A percentile compares a stretch with the other conserved stretches of the same genome.
Conservation (phyloP, 805 yeast genomes). For the Wilhelminamyces savonicus region DNA sequence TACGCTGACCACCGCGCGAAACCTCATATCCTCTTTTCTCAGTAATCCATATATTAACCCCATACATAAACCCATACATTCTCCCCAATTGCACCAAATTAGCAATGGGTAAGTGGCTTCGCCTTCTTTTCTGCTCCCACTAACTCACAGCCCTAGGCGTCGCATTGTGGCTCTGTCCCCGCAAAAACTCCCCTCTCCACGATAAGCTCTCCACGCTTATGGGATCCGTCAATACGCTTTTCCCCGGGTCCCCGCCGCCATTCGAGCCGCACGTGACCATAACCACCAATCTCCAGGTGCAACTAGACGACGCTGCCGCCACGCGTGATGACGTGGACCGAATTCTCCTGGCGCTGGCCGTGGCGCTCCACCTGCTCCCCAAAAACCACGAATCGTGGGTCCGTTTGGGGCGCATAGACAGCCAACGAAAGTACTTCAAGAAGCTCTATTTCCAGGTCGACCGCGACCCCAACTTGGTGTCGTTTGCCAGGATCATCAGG, state of each 20-base stretch:
- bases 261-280: slow-evolving; percentile 78
- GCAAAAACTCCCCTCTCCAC: slow-evolving; percentile 42
- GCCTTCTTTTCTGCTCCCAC: too few relatives aligned
- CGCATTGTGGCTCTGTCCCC: slow-evolving; percentile 77
- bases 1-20: too few relatives aligned
- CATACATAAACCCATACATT: too few relatives aligned
- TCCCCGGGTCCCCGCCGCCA: slow-evolving; percentile 57
- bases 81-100: too few relatives aligned
- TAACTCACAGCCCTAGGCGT: slow-evolving; percentile 27
- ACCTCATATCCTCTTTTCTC: too few relatives aligned
- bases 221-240: slow-evolving; percentile 61
- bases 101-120: too few relatives aligned
- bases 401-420: slow-evolving; percentile 35
- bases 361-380: slow-evolving; percentile 44
- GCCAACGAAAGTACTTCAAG: slow-evolving; percentile 46
- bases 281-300: slow-evolving; percentile 51
- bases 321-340: slow-evolving; percentile 52
- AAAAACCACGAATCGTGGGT: slow-evolving; percentile 35
- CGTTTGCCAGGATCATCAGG: slow-evolving; percentile 50
- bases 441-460: slow-evolving; percentile 46
- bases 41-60: too few relatives aligned
- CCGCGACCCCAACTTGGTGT: slow-evolving; percentile 40
- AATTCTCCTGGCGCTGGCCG: slow-evolving; percentile 51
- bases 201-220: slow-evolving; percentile 56
- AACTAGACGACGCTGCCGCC: slow-evolving; percentile 24